Evolutionary conservation across 768 basidiomycete species (phyloP), one percentile per base, ranked within the genome.

Genomic region (Leucosporidium creatinivorum): DNA sequence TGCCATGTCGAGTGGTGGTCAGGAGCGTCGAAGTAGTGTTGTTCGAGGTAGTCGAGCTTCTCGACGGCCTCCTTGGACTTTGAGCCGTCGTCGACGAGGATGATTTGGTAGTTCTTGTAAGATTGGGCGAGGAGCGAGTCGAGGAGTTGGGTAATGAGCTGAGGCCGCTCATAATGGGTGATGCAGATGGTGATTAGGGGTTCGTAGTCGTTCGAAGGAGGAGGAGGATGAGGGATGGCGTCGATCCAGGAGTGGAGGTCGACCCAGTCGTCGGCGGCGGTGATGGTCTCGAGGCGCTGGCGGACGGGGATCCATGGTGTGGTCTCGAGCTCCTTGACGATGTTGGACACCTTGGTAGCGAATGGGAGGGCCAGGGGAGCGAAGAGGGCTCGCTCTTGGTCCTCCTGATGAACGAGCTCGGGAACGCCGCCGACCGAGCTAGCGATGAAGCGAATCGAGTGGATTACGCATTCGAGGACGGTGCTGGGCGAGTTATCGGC

Each of bases 401-500:
- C 65, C 0, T 58, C 62, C 15, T 58, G 54, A 51, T 66, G 65
- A 49, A 73, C 28, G 15, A 73, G 61, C 60, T 73, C 71, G 19
- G 65, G 68, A 6, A 67, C 61, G 13, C 71, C 71, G 62, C 71
- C 71, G 33, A 67, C 65, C 47, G 54, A 49, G 39, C 60, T 61
- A 26, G 67, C 58, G 47, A 73, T 36, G 63, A 73, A 73, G 25
- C 65, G 71, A 18, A 73, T 63, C 4, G 47, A 56, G 51, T 61
- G 54, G 13, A 66, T 39, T 25, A 73, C 63, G 61, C 71, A 73
- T 25, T 73, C 71, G 59, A 73, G 71, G 19, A 73, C 71, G 8
- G 71, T 73, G 26, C 57, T 62, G 5, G 71, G 71, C 23, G 71
- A 73, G 51, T 73, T 73, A 57, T 73, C 71, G 47, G 68, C 71